A percentile compares a stretch with the other conserved stretches of the same genome.
Evolutionary conservation across 78 protist species (phyloP).

Genomic region (Dictyostelium purpureum): DNA sequence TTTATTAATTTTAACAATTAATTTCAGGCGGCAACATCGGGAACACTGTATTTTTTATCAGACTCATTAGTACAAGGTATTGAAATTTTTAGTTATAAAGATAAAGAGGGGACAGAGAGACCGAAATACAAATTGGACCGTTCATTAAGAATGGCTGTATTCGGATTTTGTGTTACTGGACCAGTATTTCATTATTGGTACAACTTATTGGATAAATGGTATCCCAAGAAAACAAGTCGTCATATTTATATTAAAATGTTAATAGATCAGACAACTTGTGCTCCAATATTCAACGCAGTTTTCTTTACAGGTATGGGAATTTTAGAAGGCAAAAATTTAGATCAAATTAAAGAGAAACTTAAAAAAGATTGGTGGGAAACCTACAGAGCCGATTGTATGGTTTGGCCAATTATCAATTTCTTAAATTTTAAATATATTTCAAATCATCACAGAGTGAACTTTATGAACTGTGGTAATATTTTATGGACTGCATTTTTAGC

Average conservation of each 20-base stretch:
- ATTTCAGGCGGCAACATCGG: constrained; percentile 51
- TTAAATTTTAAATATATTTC: constrained; percentile 23
- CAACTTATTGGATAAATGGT: constrained; percentile 19
- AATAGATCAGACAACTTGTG: constrained; percentile 33
- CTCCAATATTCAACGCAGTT: constrained; percentile 31
- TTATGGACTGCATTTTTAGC: constrained; percentile 56
- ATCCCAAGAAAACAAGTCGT: constrained; percentile 27
- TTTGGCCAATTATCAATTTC: constrained; percentile 50
- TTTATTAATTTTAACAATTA: background rate
- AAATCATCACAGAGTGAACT: constrained; percentile 12
- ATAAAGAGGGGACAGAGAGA: no score
- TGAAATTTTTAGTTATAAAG: background rate
- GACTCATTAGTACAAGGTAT: constrained; percentile 38
- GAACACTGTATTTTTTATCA: constrained; percentile 45
- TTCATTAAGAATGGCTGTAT: constrained; percentile 14
- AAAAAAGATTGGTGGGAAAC: constrained; percentile 63
- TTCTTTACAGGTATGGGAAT: constrained; percentile 53
- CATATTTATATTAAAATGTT: constrained; percentile 17
- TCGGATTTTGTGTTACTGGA: constrained; percentile 46
- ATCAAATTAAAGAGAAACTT: constrained; percentile 12
- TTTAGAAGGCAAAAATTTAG: background rate
- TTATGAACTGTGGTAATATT: constrained; percentile 43
- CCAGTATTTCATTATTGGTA: constrained; percentile 67
- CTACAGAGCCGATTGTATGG: constrained; percentile 45
- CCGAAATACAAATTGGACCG: background rate